Conservation (phyloP, 1,284 basidiomycete genomes). For the Puccinia triticina region DNA sequence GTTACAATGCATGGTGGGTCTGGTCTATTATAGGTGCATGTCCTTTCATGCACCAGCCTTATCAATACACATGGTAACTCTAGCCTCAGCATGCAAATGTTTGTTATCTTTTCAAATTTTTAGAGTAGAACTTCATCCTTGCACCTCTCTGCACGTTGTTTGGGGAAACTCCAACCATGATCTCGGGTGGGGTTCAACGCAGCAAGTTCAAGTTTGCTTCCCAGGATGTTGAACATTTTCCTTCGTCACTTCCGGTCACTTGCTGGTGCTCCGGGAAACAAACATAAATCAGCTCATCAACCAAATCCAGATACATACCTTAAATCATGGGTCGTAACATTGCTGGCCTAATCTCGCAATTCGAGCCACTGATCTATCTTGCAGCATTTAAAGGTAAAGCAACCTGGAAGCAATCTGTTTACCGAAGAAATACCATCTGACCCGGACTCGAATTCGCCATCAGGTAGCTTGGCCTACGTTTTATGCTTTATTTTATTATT, state of each 20-base stretch:
- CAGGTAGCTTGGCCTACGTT: slow-evolving; percentile 58
- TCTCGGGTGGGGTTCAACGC: not conserved
- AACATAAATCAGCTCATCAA: not conserved
- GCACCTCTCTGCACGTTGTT: not conserved
- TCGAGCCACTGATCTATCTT: not conserved
- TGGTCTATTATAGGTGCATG: no score
- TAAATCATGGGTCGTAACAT: not conserved
- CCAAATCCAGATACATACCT: not conserved
- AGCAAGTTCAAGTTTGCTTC: not conserved
- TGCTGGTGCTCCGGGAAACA: not conserved
- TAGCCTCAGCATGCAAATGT: not conserved
- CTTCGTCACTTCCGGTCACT: not conserved
- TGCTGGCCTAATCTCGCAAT: not conserved
- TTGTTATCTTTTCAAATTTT: not conserved
- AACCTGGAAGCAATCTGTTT: not conserved
- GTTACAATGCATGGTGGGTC: no score
- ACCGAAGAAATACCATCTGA: slow-evolving; percentile 13
- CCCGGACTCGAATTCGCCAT: not conserved
- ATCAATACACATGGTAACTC: not conserved
- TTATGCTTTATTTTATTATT: slow-evolving; percentile 59
- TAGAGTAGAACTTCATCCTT: not conserved
- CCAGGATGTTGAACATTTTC: not conserved
- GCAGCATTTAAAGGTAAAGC: slow-evolving; percentile 14
- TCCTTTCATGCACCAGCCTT: no score
- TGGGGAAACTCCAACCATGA: slow-evolving; percentile 3